Conservation (phyloP, 352 stramenopile genomes). For the Saprolegnia parasitica region DNA sequence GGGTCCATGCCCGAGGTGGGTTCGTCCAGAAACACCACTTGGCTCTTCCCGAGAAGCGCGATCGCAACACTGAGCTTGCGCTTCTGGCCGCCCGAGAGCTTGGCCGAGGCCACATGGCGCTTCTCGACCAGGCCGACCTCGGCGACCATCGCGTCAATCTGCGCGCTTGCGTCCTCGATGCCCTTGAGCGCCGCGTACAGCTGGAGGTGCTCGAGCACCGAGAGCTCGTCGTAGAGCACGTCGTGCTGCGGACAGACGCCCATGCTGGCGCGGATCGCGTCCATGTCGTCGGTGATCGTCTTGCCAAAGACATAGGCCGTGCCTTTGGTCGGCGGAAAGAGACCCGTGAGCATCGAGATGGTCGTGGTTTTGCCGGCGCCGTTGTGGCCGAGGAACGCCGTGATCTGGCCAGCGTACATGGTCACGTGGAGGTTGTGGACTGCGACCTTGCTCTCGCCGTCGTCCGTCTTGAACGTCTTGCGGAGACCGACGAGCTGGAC, state of each 20-base stretch:
- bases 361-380: conserved; percentile 33
- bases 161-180: conserved; percentile 34
- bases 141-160: conserved; percentile 32
- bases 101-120: conserved; percentile 41
- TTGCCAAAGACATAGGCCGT: conserved; percentile 17
- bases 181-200: conserved; percentile 69
- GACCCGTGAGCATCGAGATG: conserved; percentile 32
- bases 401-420: conserved; percentile 31
- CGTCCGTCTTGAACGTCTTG: conserved; percentile 65
- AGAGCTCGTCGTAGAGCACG: conserved; percentile 71
- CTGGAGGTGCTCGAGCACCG: conserved; percentile 63
- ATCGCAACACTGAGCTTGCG: conserved; percentile 87
- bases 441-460: conserved; percentile 75
- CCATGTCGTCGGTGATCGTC: conserved; percentile 38
- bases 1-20: conserved; percentile 92
- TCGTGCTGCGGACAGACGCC: conserved; percentile 83
- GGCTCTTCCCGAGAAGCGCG: conserved; percentile 75
- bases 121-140: conserved; percentile 67
- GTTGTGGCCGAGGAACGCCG: conserved; percentile 32
- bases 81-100: conserved; percentile 86
- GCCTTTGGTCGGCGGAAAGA: conserved; percentile 24
- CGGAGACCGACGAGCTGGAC: conserved; percentile 52
- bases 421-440: conserved; percentile 81
- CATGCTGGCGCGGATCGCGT: conserved; percentile 59
- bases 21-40: conserved; percentile 79